phyloP scores from a whole-genome alignment of 2,329 filamentous ascomycete species.

The Thermothelomyces thermophilus region DNA sequence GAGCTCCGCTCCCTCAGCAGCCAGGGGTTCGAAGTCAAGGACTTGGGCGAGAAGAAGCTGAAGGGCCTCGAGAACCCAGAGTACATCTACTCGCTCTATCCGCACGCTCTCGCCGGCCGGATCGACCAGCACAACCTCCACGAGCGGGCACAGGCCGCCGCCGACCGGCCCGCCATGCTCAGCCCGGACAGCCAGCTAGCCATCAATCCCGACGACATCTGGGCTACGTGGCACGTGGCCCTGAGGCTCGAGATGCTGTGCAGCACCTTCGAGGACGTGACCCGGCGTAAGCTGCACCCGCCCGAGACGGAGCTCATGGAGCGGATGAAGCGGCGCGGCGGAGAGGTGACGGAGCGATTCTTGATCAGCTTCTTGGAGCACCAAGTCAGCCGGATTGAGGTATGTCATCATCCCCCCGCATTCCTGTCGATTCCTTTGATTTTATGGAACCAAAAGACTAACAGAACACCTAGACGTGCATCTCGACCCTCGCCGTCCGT shows the following conservation, averaged over 20 bases:
- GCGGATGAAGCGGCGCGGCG: slow-evolving; percentile 56
- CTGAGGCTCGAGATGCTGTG: slow-evolving; percentile 90
- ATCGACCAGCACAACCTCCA: slow-evolving; percentile 60
- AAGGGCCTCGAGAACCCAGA: slow-evolving; percentile 98
- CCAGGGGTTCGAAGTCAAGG: slow-evolving; percentile 94
- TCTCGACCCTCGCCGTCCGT: slow-evolving; percentile 71
- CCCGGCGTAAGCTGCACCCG: slow-evolving; percentile 57
- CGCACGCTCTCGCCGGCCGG: slow-evolving; percentile 76
- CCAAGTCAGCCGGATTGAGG: slow-evolving; percentile 92
- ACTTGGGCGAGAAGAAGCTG: slow-evolving; percentile 83
- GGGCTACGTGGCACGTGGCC: slow-evolving; percentile 84
- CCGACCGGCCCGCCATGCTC: slow-evolving; percentile 53
- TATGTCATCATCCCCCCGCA: slow-evolving; percentile 41
- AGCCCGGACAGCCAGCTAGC: slow-evolving; percentile 58
- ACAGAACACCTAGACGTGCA: slow-evolving; percentile 56
- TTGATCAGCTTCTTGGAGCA: slow-evolving; percentile 88
- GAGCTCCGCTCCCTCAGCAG: slow-evolving; percentile 82
- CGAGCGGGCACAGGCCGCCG: slow-evolving; percentile 33
- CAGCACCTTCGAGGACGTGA: slow-evolving; percentile 70
- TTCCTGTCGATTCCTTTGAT: background rate
- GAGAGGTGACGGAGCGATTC: slow-evolving; percentile 83
- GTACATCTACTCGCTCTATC: slow-evolving; percentile 91
- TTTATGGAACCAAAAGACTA: background rate
- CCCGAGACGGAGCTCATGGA: slow-evolving; percentile 82
- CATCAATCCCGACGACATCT: slow-evolving; percentile 79